Conservation (phyloP, 495 filamentous ascomycete species). For the Neurospora sp. region DNA sequence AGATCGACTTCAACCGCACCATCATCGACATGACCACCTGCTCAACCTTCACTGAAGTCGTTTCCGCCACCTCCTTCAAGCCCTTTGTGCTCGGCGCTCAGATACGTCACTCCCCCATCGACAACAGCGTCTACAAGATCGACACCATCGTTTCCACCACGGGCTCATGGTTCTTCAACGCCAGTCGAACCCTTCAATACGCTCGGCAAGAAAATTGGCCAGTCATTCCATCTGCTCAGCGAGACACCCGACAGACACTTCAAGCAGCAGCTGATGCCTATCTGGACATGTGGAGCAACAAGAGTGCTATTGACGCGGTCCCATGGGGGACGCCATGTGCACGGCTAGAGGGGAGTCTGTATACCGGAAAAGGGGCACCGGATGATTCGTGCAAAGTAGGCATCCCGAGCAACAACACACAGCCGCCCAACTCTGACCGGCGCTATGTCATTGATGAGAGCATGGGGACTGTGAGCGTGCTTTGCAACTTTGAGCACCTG, state of each 20-base stretch:
- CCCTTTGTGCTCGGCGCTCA: conserved; percentile 36
- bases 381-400: conserved; percentile 31
- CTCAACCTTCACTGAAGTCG: conserved; percentile 29
- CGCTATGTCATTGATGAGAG: conserved; percentile 32
- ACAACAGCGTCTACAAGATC: conserved; percentile 21
- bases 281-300: conserved; percentile 30
- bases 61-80: conserved; percentile 18
- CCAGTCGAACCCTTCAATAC: conserved; percentile 27
- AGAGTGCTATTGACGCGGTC: conserved; percentile 19
- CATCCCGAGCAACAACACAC: conserved; percentile 27
- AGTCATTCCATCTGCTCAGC: conserved; percentile 21
- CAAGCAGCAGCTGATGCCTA: conserved; percentile 31
- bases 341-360: conserved; percentile 28
- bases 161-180: conserved; percentile 32
- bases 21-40: conserved; percentile 22
- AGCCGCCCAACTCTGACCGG: conserved; percentile 27
- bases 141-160: conserved; percentile 31
- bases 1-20: conserved; percentile 24
- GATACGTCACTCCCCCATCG: conserved; percentile 22
- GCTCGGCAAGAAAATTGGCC: conserved; percentile 28
- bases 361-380: conserved; percentile 24
- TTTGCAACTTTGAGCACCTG: conserved; percentile 34
- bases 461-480: conserved; percentile 27
- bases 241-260: conserved; percentile 18
- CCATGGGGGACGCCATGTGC: conserved; percentile 34